A percentile compares a stretch with the other conserved stretches of the same genome.
Conservation (phyloP, 768 basidiomycete genomes). For the Panaeolus cyanescens region DNA sequence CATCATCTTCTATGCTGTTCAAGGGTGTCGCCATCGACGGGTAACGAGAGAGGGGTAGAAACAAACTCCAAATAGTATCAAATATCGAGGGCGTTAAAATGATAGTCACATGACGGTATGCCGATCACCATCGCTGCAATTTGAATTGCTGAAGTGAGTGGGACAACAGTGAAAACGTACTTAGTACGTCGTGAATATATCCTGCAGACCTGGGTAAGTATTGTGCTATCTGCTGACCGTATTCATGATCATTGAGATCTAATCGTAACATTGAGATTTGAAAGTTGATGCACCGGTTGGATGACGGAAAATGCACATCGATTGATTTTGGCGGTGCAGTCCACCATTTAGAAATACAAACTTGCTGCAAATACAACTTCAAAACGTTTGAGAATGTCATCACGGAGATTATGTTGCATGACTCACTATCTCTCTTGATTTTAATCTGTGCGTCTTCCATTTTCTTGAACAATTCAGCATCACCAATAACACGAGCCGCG, state of each 20-base stretch:
- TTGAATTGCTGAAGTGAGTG: too few relatives aligned
- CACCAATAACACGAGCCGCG: conserved; percentile 96
- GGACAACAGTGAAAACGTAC: too few relatives aligned
- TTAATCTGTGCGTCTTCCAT: conserved; percentile 95
- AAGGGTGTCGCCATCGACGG: conserved; percentile 35
- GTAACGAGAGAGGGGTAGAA: conserved; percentile 7
- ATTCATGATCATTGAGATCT: too few relatives aligned
- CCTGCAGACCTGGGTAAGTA: too few relatives aligned
- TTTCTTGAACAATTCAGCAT: conserved; percentile 93
- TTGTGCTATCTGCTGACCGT: too few relatives aligned
- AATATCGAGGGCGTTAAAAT: conserved; percentile 1
- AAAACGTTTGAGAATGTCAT: background rate
- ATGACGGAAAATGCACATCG: too few relatives aligned
- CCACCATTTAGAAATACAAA: conserved; percentile 69
- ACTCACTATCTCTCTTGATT: conserved; percentile 96
- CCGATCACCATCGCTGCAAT: too few relatives aligned
- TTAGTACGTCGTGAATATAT: too few relatives aligned
- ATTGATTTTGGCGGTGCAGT: too few relatives aligned
- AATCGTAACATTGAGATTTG: too few relatives aligned
- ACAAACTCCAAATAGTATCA: background rate
- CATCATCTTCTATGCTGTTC: conserved; percentile 13
- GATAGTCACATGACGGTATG: conserved; percentile 14
- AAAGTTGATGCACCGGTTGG: too few relatives aligned
- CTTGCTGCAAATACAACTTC: conserved; percentile 87
- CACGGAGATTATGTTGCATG: background rate